Conservation (phyloP, 345 rosid species). For the Clarkia xantiana region DNA sequence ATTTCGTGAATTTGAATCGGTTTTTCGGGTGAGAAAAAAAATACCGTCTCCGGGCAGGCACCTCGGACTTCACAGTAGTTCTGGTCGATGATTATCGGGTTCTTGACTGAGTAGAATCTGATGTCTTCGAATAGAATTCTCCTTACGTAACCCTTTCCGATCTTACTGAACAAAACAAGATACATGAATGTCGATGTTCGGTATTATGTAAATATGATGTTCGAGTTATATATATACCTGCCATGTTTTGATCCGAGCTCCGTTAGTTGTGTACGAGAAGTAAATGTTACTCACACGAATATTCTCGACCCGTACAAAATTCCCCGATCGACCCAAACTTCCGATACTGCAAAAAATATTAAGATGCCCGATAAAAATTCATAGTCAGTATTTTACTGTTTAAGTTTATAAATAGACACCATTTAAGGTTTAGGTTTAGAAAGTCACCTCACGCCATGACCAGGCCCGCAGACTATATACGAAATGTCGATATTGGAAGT, state of each 20-base stretch:
- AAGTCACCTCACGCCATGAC: slow-evolving; percentile 30
- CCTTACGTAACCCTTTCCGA: slow-evolving; percentile 20
- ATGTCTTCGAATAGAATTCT: slow-evolving; percentile 15
- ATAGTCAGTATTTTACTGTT: too few relatives aligned
- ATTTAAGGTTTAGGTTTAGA: neutral
- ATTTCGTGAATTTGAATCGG: neutral
- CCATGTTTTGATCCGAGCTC: slow-evolving; percentile 35
- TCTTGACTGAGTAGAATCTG: slow-evolving; percentile 11
- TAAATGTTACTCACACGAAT: slow-evolving; percentile 13
- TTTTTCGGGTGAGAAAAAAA: neutral
- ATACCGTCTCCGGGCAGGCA: slow-evolving; percentile 20
- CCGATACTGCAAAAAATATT: slow-evolving; percentile 14
- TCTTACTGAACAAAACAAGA: slow-evolving; percentile 7
- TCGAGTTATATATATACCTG: slow-evolving; percentile 10
- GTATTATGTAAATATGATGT: neutral
- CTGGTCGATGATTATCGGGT: slow-evolving; percentile 27
- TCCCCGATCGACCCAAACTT: slow-evolving; percentile 26
- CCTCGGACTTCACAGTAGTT: slow-evolving; percentile 18
- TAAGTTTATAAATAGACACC: too few relatives aligned
- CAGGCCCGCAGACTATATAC: slow-evolving; percentile 25
- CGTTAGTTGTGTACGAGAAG: slow-evolving; percentile 21
- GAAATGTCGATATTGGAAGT: slow-evolving; percentile 14
- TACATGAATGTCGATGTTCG: neutral
- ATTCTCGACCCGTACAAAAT: slow-evolving; percentile 19
- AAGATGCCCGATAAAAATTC: too few relatives aligned